These are phyloP conservation scores for Termitomyces sp. DNA, from an alignment of 768 basidiomycete genomes.

Conservation along the genomic window DNA sequence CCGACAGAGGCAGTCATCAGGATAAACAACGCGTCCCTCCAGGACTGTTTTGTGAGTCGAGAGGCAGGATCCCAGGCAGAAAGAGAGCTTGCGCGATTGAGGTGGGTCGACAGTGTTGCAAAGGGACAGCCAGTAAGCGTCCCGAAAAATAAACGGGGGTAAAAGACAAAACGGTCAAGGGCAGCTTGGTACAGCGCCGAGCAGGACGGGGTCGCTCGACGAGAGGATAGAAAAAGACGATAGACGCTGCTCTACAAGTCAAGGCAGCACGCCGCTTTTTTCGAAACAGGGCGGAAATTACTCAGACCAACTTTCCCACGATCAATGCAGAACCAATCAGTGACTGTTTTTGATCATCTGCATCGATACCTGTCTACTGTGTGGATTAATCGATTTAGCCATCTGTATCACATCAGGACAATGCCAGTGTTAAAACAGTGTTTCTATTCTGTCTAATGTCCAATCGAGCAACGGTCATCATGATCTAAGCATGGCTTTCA, in stretches of 20 bases:
- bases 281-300: conserved; percentile 14
- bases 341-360: conserved; percentile 6
- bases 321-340: conserved; percentile 3
- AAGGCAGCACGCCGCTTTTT: conserved; percentile 10
- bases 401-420: conserved; percentile 9
- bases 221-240: conserved; percentile 5
- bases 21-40: conserved; percentile 44
- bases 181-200: conserved; percentile 7
- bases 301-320: conserved; percentile 15
- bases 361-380: conserved; percentile 2
- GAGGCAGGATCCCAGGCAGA: conserved; percentile 30
- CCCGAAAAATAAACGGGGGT: conserved; percentile 9
- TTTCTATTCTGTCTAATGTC: neutral
- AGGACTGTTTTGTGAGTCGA: conserved; percentile 27
- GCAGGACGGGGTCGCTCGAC: conserved; percentile 13
- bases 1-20: conserved; percentile 64
- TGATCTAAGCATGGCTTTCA: neutral
- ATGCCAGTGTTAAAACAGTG: neutral
- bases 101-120: conserved; percentile 37
- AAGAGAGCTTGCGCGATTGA: conserved; percentile 22
- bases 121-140: conserved; percentile 21
- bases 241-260: conserved; percentile 7
- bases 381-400: conserved; percentile 2
- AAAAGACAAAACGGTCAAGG: neutral
- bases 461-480: neutral